Conservation (phyloP, 305 asterid species). For the Fraxinus albicans region DNA sequence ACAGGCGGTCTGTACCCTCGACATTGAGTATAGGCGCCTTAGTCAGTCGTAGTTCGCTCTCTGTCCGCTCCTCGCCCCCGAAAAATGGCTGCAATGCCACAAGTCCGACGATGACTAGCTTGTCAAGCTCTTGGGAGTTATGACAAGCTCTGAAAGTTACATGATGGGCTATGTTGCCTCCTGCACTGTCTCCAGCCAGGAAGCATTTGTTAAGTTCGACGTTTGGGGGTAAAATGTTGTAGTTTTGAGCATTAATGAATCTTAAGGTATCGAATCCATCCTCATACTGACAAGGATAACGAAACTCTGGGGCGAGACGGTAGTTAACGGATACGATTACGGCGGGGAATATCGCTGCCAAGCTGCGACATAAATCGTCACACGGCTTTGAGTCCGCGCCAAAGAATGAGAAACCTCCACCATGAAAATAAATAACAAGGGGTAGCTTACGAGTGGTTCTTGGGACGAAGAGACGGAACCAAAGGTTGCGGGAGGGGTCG, state of each 20-base stretch:
- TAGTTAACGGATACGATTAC: slow-evolving; percentile 45
- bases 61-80: slow-evolving; percentile 51
- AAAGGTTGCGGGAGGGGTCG: slow-evolving; percentile 33
- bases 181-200: slow-evolving; percentile 53
- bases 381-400: slow-evolving; percentile 25
- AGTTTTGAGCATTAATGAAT: slow-evolving; percentile 31
- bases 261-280: slow-evolving; percentile 35
- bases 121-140: slow-evolving; percentile 13
- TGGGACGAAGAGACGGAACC: slow-evolving; percentile 45
- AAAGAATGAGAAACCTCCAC: slow-evolving; percentile 33
- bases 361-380: slow-evolving; percentile 27
- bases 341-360: slow-evolving; percentile 35
- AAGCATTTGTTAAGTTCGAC: slow-evolving; percentile 33
- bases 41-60: slow-evolving; percentile 37
- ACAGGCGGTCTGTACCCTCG: slow-evolving; percentile 23
- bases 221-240: slow-evolving; percentile 31
- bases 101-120: slow-evolving; percentile 27
- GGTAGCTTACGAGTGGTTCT: slow-evolving; percentile 20
- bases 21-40: slow-evolving; percentile 24
- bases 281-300: slow-evolving; percentile 41
- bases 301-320: slow-evolving; percentile 43
- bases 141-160: slow-evolving; percentile 24
- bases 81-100: slow-evolving; percentile 42
- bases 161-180: slow-evolving; percentile 54
- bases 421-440: slow-evolving; percentile 37